phyloP scores from a whole-genome alignment of 768 basidiomycete genomes.

The Exidia glandulosa region DNA sequence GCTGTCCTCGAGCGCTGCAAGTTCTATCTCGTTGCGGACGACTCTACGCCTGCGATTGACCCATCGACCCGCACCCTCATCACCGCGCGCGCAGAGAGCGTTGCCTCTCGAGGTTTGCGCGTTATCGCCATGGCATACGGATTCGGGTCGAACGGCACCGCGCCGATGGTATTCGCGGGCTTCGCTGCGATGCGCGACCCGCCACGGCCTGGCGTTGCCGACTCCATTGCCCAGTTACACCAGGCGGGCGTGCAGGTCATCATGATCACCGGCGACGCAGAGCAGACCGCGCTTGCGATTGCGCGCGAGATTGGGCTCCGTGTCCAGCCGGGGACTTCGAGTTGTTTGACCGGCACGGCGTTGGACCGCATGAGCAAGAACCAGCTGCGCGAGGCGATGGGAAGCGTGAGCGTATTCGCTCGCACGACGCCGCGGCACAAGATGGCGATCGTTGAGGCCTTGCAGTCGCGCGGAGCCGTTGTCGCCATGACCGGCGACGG shows the following conservation, averaged over 20 bases:
- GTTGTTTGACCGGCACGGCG: constrained; percentile 64
- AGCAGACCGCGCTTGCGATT: constrained; percentile 81
- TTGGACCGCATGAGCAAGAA: constrained; percentile 76
- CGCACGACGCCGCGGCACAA: constrained; percentile 94
- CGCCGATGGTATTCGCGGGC: constrained; percentile 70
- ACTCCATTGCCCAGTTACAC: constrained; percentile 73
- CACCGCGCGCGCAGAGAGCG: constrained; percentile 53
- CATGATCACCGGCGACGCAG: constrained; percentile 96
- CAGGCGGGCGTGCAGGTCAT: constrained; percentile 88
- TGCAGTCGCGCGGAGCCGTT: constrained; percentile 77
- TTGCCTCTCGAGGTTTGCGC: constrained; percentile 68
- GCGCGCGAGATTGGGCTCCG: constrained; percentile 76
- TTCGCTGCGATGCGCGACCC: constrained; percentile 96
- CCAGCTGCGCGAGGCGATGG: constrained; percentile 76
- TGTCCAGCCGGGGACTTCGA: constrained; percentile 33
- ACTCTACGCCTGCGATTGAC: constrained; percentile 77
- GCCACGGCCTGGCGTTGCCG: constrained; percentile 85
- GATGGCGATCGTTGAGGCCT: constrained; percentile 93
- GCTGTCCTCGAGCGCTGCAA: constrained; percentile 76
- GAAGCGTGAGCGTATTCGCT: constrained; percentile 79
- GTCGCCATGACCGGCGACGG: constrained; percentile 69
- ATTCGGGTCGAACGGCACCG: constrained; percentile 29
- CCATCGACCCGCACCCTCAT: constrained; percentile 56
- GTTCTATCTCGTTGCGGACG: constrained; percentile 82
- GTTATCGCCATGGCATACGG: constrained; percentile 91